Conservation (phyloP, 2,329 filamentous ascomycete genomes). For the Tolypocladium cylindrosporum region DNA sequence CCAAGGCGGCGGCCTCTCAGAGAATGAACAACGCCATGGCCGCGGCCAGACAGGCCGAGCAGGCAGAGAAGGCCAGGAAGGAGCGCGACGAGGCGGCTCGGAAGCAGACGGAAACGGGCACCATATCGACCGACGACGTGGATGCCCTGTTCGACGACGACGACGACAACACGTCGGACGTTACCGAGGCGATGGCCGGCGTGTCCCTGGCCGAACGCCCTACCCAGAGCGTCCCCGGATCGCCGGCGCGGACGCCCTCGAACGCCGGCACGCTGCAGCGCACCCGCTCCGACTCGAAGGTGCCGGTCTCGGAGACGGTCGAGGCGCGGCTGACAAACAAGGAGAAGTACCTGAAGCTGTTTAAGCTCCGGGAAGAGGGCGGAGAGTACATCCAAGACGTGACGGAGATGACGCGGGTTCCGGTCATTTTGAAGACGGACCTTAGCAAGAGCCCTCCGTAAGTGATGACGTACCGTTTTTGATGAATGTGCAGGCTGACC, state of each 20-base stretch:
- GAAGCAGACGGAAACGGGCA: conserved; percentile 89
- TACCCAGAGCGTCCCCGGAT: conserved; percentile 91
- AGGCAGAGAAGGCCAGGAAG: conserved; percentile 69
- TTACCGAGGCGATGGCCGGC: conserved; percentile 84
- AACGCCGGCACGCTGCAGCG: conserved; percentile 64
- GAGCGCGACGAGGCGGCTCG: conserved; percentile 86
- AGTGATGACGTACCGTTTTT: conserved; percentile 36
- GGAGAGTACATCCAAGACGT: conserved; percentile 98
- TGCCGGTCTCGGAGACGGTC: conserved; percentile 62
- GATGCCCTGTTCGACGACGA: conserved; percentile 96
- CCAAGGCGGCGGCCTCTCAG: conserved; percentile 67
- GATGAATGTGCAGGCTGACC: conserved; percentile 11
- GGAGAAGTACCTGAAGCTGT: conserved; percentile 90
- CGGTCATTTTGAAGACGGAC: conserved; percentile 97
- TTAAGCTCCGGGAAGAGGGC: conserved; percentile 81
- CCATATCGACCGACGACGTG: conserved; percentile 84
- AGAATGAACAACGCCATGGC: conserved; percentile 66
- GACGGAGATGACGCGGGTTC: conserved; percentile 92
- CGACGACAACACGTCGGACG: conserved; percentile 76
- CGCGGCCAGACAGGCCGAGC: conserved; percentile 71
- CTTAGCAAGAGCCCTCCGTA: conserved; percentile 98
- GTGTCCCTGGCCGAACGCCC: conserved; percentile 83
- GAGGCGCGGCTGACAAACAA: conserved; percentile 82
- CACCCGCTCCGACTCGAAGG: conserved; percentile 89
- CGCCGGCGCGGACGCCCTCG: conserved; percentile 67